phyloP scores from a whole-genome alignment of 768 basidiomycete species.

The Xerocomellus intermedius region DNA sequence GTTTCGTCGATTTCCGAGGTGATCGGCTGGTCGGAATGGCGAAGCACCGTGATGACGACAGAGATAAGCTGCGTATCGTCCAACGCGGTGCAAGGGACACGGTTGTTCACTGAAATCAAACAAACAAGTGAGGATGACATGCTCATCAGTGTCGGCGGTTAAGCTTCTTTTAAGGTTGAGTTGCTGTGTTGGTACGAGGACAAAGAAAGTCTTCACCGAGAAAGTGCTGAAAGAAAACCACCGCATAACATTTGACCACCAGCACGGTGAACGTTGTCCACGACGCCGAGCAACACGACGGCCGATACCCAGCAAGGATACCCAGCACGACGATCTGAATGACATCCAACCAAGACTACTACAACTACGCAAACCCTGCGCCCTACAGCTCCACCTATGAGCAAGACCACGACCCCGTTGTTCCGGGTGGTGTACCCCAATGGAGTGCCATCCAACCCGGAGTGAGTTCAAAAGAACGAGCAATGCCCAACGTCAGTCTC shows the following conservation, averaged over 20 bases:
- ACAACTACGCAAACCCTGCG: conserved; percentile 15
- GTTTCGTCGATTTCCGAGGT: neutral
- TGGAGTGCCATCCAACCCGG: conserved; percentile 19
- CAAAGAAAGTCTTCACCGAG: neutral
- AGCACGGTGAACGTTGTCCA: conserved; percentile 1
- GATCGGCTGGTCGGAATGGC: conserved; percentile 2
- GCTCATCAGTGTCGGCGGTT: neutral
- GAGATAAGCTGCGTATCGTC: neutral
- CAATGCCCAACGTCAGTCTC: conserved; percentile 33
- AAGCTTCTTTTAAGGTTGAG: neutral
- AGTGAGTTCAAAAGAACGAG: conserved; percentile 31
- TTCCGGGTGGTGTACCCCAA: conserved; percentile 24
- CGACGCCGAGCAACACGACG: neutral
- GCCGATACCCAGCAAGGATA: conserved; percentile 21
- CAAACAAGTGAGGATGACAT: neutral
- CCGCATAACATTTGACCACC: conserved; percentile 7
- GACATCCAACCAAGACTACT: conserved; percentile 28
- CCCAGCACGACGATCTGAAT: conserved; percentile 18
- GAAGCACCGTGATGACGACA: conserved; percentile 2
- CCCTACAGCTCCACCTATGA: conserved; percentile 11
- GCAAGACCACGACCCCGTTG: conserved; percentile 32
- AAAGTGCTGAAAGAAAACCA: neutral
- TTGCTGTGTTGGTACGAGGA: conserved; percentile 6
- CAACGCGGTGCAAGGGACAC: neutral
- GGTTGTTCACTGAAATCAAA: too few relatives aligned